phyloP scores from a whole-genome alignment of 441 rosid genomes.

The Corymbia citriodora region DNA sequence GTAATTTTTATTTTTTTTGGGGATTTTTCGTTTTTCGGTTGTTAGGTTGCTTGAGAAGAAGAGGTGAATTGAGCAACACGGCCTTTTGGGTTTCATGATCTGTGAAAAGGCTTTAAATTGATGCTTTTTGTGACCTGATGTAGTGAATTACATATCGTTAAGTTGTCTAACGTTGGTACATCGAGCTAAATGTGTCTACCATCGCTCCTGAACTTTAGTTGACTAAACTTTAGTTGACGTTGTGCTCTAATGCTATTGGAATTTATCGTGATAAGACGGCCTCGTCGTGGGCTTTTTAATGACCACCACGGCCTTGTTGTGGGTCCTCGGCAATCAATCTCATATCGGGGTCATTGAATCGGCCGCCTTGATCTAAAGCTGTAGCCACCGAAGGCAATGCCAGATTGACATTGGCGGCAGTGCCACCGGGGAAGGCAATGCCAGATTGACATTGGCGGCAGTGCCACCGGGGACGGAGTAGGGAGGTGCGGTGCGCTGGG shows the following conservation, averaged over 20 bases:
- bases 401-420: too few species aligned
- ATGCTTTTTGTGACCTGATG: not conserved
- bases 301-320: accelerated
- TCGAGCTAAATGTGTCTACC: not conserved
- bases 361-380: not conserved
- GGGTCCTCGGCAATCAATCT: not conserved
- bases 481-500: too few species aligned
- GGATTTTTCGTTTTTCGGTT: not conserved
- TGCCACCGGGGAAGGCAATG: not conserved
- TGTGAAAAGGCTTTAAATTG: not conserved
- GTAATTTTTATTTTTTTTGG: not conserved
- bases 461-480: too few species aligned
- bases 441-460: too few species aligned
- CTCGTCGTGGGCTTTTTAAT: too few species aligned
- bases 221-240: not conserved
- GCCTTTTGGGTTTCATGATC: not conserved
- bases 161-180: not conserved
- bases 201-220: not conserved
- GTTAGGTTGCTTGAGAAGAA: not conserved
- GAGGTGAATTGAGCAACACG: not conserved
- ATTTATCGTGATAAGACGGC: accelerated
- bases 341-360: not conserved
- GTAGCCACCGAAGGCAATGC: not conserved
- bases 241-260: not conserved
- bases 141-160: not conserved